Base-by-base conservation (phyloP, 345 rosid species). In the Dipteronia dyeriana region DNA sequence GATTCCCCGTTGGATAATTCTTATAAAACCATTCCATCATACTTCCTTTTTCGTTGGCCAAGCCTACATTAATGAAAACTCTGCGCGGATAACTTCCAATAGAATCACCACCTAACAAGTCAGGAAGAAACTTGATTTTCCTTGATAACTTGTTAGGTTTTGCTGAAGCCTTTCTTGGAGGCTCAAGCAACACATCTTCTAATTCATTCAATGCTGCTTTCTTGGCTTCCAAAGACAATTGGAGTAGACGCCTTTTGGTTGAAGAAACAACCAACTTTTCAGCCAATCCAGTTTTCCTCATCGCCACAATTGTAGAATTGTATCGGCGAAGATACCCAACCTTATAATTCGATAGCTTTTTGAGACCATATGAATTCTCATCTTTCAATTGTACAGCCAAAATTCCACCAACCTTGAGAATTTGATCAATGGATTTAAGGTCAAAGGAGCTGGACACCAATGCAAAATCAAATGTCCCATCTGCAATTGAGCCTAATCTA, bases 141-240 rank as follows among this genome's bases (percentile, higher is more conserved):
- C 91, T 90, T n/a, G 83, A 73, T 82, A 89, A 90, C 1, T 81
- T 68, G 47, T 84, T 88, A 0, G 93, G 89, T 69, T 78, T 93
- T 5, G 90, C 80, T 16, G 89, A 90, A 31, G 91, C 86, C 13
- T 89, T 85, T 82, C 94, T 76, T 56, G 98, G 97, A 61, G 94
- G 97, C 75, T 94, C 97, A 16, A 90, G 88, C 31, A 88, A 90
- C 20, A 89, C 97, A 68, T 94, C 92, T 81, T 94, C 97, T 0
- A 92, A 86, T 38, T 91, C 86, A 4, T 79, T 79, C 72, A 90
- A 78, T 49, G 91, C 97, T 5, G 85, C 89, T 62, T 82, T 86
- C 82, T 82, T 89, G 19, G 85, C 86, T 20, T 84, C 89, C 22
- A 39, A 59, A 43, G 78, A 78, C 78, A 78, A 11, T 45, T 78